Evolutionary conservation across 148 eudicot species (phyloP).

Genomic region (Rheum nobile): DNA sequence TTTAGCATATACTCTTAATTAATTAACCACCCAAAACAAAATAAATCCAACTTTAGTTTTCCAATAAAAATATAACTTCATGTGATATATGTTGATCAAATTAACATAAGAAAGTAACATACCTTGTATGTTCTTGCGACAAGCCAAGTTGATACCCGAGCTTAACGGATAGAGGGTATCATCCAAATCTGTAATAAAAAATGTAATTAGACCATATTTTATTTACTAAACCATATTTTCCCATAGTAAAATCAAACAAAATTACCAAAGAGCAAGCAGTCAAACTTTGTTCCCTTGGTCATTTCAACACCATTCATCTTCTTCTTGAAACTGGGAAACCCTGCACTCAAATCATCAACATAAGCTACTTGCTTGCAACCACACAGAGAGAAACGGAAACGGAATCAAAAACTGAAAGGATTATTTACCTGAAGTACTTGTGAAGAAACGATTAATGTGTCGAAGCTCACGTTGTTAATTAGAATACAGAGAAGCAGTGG

Average conservation of each 20-base stretch:
- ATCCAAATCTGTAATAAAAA: constrained; percentile 48
- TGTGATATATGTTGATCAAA: background rate
- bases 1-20: constrained; percentile 56
- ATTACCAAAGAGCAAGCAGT: constrained; percentile 75
- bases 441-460: background rate
- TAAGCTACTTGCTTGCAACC: background rate
- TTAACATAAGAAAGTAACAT: background rate
- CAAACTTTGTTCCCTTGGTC: constrained; percentile 30
- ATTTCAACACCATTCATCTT: background rate
- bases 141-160: constrained; percentile 78
- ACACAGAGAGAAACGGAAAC: background rate
- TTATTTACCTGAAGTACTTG: background rate
- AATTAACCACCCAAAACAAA: background rate
- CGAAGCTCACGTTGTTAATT: background rate
- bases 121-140: constrained; percentile 93
- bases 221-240: background rate
- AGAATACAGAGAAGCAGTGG: background rate
- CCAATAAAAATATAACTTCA: background rate
- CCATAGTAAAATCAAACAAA: background rate
- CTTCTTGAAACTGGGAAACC: background rate
- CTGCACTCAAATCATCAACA: background rate
- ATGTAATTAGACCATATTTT: background rate
- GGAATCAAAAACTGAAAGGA: background rate
- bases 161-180: constrained; percentile 90
- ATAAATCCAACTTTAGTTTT: background rate